phyloP scores from a whole-genome alignment of 352 stramenopile genomes.

The Phytophthora pisi region DNA sequence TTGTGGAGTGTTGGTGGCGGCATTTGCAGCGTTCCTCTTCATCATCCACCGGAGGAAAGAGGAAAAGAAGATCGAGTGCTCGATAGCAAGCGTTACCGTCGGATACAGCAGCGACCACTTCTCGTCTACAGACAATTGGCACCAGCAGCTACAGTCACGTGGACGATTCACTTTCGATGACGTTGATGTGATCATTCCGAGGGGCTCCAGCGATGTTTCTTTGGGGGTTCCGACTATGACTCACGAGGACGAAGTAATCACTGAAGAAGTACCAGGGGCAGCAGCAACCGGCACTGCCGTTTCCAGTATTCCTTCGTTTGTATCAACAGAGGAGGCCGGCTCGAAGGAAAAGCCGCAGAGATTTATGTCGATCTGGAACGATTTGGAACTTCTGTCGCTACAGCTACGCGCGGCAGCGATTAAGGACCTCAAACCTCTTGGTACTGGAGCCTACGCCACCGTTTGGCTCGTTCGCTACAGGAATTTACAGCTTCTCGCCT shows the following conservation, averaged over 20 bases:
- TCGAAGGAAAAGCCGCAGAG: conserved; percentile 10
- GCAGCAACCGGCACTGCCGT: neutral
- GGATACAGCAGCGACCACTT: conserved; percentile 22
- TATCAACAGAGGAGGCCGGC: conserved; percentile 12
- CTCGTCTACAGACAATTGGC: conserved; percentile 14
- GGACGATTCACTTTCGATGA: conserved; percentile 13
- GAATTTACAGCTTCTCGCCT: conserved; percentile 28
- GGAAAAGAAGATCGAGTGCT: conserved; percentile 7
- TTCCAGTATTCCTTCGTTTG: conserved; percentile 18
- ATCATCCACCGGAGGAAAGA: conserved; percentile 28
- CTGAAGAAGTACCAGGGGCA: neutral
- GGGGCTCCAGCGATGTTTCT: conserved; percentile 18
- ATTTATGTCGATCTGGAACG: conserved; percentile 32
- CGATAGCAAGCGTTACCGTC: conserved; percentile 20
- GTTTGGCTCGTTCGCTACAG: conserved; percentile 34
- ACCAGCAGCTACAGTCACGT: conserved; percentile 8
- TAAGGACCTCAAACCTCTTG: conserved; percentile 31
- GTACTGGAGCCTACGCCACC: conserved; percentile 29
- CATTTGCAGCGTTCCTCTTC: conserved; percentile 26
- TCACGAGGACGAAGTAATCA: conserved; percentile 7
- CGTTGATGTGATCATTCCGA: conserved; percentile 13
- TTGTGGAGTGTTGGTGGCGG: conserved; percentile 21
- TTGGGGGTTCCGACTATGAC: conserved; percentile 28
- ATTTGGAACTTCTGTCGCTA: conserved; percentile 26
- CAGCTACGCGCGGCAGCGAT: conserved; percentile 31